Conservation (phyloP, 75 land plant genomes). For the Larix kaempferi region DNA sequence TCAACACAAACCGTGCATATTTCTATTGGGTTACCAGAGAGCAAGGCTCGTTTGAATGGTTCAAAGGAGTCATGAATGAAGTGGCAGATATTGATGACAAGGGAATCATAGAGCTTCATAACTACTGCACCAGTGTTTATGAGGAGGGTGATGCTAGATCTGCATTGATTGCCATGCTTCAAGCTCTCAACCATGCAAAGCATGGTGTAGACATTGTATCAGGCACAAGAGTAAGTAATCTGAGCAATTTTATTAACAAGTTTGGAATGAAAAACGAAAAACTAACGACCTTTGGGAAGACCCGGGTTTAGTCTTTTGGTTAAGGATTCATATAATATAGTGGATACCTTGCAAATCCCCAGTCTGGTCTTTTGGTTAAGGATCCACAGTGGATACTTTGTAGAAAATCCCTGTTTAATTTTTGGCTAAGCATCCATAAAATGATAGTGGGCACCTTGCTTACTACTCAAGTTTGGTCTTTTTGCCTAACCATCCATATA, state of each 20-base stretch:
- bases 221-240: constrained; percentile 43
- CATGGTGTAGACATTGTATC: constrained; percentile 45
- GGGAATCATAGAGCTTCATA: constrained; percentile 48
- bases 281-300: background rate
- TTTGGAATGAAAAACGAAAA: no score
- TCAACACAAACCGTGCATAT: constrained; percentile 27
- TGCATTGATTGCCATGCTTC: constrained; percentile 46
- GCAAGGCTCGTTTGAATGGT: constrained; percentile 94
- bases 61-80: constrained; percentile 91
- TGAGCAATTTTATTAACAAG: background rate
- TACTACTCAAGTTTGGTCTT: no score
- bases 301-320: background rate
- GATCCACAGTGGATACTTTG: background rate
- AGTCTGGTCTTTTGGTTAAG: background rate
- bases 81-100: constrained; percentile 51
- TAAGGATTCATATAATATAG: background rate
- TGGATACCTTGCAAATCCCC: no score
- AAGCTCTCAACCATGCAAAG: constrained; percentile 33
- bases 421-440: no score
- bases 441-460: no score
- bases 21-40: constrained; percentile 91
- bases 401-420: no score
- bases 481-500: background rate
- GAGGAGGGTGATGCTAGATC: constrained; percentile 52
- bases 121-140: constrained; percentile 48